A percentile compares a stretch with the other conserved stretches of the same genome.
Evolutionary conservation across 1,284 basidiomycete species (phyloP).

Genomic region (Sutorius eximius): DNA sequence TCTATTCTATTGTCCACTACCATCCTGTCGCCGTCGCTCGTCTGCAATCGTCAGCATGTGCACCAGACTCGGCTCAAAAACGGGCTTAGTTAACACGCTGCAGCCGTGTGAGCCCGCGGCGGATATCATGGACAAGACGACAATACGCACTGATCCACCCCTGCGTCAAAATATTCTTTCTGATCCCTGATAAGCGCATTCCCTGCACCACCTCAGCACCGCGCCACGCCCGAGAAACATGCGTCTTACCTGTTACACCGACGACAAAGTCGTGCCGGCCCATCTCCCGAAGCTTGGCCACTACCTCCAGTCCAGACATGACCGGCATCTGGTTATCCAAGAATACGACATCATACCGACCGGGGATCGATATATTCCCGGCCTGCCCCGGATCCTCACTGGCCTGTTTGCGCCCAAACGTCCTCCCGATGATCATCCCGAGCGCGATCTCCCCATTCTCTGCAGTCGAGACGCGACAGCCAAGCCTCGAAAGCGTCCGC

Average conservation of each 20-base stretch:
- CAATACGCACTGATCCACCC: conserved; percentile 66
- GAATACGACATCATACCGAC: conserved; percentile 68
- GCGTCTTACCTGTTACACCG: conserved; percentile 64
- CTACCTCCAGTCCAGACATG: conserved; percentile 74
- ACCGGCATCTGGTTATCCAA: conserved; percentile 89
- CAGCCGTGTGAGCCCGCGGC: conserved; percentile 12
- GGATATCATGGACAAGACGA: conserved; percentile 26
- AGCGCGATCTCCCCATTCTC: conserved; percentile 85
- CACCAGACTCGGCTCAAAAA: conserved; percentile 58
- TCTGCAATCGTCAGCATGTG: conserved; percentile 55
- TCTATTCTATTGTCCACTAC: not conserved
- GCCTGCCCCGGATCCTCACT: conserved; percentile 3
- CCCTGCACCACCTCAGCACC: conserved; percentile 40
- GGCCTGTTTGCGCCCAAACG: not conserved
- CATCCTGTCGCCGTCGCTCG: conserved; percentile 40
- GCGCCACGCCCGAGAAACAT: not conserved
- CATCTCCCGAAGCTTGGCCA: conserved; percentile 63
- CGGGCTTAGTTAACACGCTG: conserved; percentile 68
- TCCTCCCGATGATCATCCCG: conserved; percentile 61
- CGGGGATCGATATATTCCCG: not conserved
- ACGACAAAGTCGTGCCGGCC: conserved; percentile 76
- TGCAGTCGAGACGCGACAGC: conserved; percentile 77
- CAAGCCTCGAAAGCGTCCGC: conserved; percentile 75
- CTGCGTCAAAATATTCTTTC: conserved; percentile 75
- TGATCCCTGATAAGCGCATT: conserved; percentile 68